A percentile compares a stretch with the other conserved stretches of the same genome.
Evolutionary conservation across 225 moss, liverwort and hornwort species (phyloP).

Genomic region (Polytrichum commune): DNA sequence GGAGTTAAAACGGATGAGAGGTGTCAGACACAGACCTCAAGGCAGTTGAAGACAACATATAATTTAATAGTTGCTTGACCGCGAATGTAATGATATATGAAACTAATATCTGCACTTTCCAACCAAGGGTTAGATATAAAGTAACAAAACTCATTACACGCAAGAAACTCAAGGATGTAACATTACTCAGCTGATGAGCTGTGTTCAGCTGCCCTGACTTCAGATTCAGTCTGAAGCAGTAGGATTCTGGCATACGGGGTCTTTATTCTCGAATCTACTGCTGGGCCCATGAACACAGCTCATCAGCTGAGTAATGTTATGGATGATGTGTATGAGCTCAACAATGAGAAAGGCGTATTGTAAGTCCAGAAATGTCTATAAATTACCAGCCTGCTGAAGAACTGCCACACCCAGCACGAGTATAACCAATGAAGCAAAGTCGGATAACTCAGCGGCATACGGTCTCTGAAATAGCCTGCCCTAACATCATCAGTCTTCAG

Average conservation of each 20-base stretch:
- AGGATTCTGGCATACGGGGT: too few relatives aligned
- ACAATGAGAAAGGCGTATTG: background rate
- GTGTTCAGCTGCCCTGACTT: too few relatives aligned
- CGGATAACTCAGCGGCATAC: conserved; percentile 80
- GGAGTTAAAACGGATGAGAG: background rate
- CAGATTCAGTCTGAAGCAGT: too few relatives aligned
- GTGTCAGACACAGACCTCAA: conserved; percentile 66
- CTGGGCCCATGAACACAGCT: too few relatives aligned
- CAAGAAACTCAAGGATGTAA: too few relatives aligned
- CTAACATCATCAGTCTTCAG: conserved; percentile 36
- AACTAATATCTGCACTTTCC: conserved; percentile 84
- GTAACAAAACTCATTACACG: too few relatives aligned
- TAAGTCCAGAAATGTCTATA: background rate
- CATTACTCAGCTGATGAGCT: too few relatives aligned
- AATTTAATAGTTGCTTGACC: conserved; percentile 94
- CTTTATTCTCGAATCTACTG: too few relatives aligned
- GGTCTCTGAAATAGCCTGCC: conserved; percentile 95
- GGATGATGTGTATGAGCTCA: too few relatives aligned
- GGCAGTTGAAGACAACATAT: conserved; percentile 95
- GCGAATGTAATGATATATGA: conserved; percentile 96
- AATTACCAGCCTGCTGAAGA: conserved; percentile 77
- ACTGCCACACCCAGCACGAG: conserved; percentile 80
- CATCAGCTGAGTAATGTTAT: too few relatives aligned
- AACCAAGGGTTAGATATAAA: background rate
- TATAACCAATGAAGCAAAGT: conserved; percentile 81